A percentile compares a stretch with the other conserved stretches of the same genome.
These are phyloP conservation scores for Haplosporangium sp. DNA, from an alignment of 371 early-diverging fungal species.

Conservation along the genomic window DNA sequence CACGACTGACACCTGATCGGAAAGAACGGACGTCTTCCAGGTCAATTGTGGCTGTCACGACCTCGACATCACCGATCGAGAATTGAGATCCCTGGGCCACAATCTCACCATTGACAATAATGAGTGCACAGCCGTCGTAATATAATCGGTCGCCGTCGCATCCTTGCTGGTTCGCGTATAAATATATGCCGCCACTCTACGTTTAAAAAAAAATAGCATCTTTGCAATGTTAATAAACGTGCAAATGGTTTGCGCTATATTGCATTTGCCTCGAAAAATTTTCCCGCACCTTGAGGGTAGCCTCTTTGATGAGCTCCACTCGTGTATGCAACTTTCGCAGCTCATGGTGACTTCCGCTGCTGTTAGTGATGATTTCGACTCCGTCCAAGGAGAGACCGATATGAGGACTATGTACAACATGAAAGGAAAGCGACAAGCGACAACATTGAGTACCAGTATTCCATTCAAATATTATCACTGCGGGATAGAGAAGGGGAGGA, in stretches of 20 bases:
- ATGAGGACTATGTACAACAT: slow-evolving; percentile 80
- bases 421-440: not conserved
- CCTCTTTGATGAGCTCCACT: slow-evolving; percentile 88
- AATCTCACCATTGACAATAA: slow-evolving; percentile 90
- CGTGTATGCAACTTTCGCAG: slow-evolving; percentile 88
- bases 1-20: slow-evolving; percentile 79
- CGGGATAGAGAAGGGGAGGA: not conserved
- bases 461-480: no score
- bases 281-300: slow-evolving; percentile 82
- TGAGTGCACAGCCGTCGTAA: slow-evolving; percentile 95
- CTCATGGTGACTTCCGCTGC: slow-evolving; percentile 93
- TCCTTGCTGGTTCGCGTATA: slow-evolving; percentile 97
- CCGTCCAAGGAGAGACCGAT: slow-evolving; percentile 93
- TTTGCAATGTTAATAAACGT: not conserved
- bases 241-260: not conserved
- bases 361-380: slow-evolving; percentile 95
- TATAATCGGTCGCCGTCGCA: slow-evolving; percentile 99
- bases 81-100: slow-evolving; percentile 95
- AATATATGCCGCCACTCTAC: slow-evolving; percentile 90
- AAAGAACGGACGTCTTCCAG: slow-evolving; percentile 89
- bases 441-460: no score
- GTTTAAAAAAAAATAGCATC: not conserved
- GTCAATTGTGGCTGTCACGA: slow-evolving; percentile 91
- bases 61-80: slow-evolving; percentile 93
- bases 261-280: not conserved